phyloP scores from a whole-genome alignment of 2,329 filamentous ascomycete genomes.

The Colletotrichum sp. region DNA sequence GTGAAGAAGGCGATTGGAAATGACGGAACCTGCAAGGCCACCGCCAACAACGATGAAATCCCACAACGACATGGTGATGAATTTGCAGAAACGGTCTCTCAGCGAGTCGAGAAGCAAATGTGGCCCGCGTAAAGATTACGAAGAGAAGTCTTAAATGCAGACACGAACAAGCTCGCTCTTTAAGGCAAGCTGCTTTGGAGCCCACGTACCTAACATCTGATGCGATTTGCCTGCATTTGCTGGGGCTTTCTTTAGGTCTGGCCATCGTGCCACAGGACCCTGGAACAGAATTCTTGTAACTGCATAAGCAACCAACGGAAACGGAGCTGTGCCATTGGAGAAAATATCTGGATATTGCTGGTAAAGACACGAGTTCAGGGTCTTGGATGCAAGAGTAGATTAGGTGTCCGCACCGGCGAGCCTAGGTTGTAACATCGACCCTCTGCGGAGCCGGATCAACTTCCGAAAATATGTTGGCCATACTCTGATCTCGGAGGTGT shows the following conservation, averaged over 20 bases:
- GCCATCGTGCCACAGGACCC: background rate
- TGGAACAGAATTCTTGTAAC: background rate
- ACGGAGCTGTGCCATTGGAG: background rate
- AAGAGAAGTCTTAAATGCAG: background rate
- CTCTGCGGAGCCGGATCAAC: background rate
- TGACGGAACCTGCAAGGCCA: constrained; percentile 37
- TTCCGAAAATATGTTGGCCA: background rate
- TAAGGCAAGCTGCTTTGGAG: background rate
- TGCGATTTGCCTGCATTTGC: background rate
- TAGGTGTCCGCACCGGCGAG: background rate
- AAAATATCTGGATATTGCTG: background rate
- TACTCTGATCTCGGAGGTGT: background rate
- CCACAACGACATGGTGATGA: constrained; percentile 8
- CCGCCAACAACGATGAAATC: constrained; percentile 43
- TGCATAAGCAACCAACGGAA: background rate
- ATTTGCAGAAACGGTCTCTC: background rate
- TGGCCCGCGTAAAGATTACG: background rate
- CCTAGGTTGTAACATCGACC: background rate
- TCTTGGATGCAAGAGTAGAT: background rate
- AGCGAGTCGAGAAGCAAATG: background rate
- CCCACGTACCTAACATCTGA: background rate
- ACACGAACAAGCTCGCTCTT: background rate
- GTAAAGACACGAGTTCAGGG: background rate
- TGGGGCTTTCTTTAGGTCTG: background rate
- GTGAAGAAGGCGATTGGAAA: constrained; percentile 35